Evolutionary conservation across 345 rosid genomes (phyloP).

Genomic region (Psidium guajava): DNA sequence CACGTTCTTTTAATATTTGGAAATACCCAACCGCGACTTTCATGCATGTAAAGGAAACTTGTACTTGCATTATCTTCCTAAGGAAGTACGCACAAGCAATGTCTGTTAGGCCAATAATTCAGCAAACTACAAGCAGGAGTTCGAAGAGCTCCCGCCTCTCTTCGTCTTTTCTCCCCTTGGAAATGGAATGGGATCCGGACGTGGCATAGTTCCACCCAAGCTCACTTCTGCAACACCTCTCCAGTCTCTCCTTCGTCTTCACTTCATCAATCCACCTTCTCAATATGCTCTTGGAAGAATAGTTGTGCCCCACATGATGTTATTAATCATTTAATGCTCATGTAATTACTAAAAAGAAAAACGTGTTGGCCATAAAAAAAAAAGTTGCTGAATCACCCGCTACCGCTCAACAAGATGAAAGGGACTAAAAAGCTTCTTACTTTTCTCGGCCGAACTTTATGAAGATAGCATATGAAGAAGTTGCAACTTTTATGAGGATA

Average conservation of each 20-base stretch:
- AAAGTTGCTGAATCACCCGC: too few species aligned
- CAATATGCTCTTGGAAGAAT: not conserved
- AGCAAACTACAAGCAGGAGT: constrained; percentile 15
- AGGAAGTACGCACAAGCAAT: too few species aligned
- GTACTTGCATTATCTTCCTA: not conserved
- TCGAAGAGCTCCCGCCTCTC: constrained; percentile 10
- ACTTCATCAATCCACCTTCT: constrained; percentile 35
- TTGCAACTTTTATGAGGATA: too few species aligned
- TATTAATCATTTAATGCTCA: too few species aligned
- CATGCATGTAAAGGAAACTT: not conserved
- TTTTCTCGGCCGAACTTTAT: too few species aligned
- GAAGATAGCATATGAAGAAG: too few species aligned
- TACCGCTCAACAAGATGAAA: too few species aligned
- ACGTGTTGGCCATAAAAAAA: too few species aligned
- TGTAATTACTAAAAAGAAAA: too few species aligned
- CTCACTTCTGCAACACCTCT: constrained; percentile 32
- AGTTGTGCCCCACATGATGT: too few species aligned
- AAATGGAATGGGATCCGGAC: constrained; percentile 4
- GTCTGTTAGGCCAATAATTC: constrained; percentile 15
- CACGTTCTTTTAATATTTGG: not conserved
- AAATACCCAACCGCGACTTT: not conserved
- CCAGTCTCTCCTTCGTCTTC: constrained; percentile 37
- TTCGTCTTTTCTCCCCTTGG: constrained; percentile 2
- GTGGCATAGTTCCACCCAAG: constrained; percentile 33
- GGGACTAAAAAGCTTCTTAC: too few species aligned